A percentile compares a stretch with the other conserved stretches of the same genome.
Evolutionary conservation across 305 asterid species (phyloP).

Genomic region (Galium porrigens): DNA sequence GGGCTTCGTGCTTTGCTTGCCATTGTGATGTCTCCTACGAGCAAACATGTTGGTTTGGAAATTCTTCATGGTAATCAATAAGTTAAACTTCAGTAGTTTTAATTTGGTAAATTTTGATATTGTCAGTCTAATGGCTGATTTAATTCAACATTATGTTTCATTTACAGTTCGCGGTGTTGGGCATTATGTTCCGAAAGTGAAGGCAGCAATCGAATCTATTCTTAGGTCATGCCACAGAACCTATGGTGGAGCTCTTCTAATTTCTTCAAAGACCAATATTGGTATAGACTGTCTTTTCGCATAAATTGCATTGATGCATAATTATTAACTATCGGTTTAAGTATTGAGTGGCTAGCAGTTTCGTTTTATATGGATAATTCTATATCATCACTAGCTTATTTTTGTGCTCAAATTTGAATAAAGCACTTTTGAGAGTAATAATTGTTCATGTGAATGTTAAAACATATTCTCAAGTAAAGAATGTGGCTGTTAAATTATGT

Average conservation of each 20-base stretch:
- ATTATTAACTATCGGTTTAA: slow-evolving; percentile 1
- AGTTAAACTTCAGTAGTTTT: slow-evolving; percentile 5
- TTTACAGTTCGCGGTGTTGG: slow-evolving; percentile 86
- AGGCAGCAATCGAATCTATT: slow-evolving; percentile 87
- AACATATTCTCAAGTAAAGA: neutral
- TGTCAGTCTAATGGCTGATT: slow-evolving; percentile 12
- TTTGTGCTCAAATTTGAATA: neutral
- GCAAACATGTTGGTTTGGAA: slow-evolving; percentile 90
- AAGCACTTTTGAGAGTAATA: neutral
- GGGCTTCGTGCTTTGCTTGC: slow-evolving; percentile 99
- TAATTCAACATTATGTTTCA: slow-evolving; percentile 8
- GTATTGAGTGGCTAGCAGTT: slow-evolving; percentile 1
- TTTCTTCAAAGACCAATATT: slow-evolving; percentile 86
- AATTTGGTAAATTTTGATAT: slow-evolving; percentile 2
- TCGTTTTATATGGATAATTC: neutral
- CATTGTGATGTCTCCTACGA: slow-evolving; percentile 89
- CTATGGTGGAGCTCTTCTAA: slow-evolving; percentile 85
- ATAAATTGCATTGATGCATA: neutral
- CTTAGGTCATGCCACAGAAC: slow-evolving; percentile 81
- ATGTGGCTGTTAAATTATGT: neutral
- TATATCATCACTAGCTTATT: neutral
- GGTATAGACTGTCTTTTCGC: slow-evolving; percentile 31
- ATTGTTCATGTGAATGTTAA: neutral
- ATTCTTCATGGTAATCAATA: slow-evolving; percentile 66
- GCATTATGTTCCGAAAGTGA: slow-evolving; percentile 92